A percentile compares a stretch with the other conserved stretches of the same genome.
These are phyloP conservation scores for Carpinus viminea DNA, from an alignment of 306 rosid species.

Conservation along the genomic window DNA sequence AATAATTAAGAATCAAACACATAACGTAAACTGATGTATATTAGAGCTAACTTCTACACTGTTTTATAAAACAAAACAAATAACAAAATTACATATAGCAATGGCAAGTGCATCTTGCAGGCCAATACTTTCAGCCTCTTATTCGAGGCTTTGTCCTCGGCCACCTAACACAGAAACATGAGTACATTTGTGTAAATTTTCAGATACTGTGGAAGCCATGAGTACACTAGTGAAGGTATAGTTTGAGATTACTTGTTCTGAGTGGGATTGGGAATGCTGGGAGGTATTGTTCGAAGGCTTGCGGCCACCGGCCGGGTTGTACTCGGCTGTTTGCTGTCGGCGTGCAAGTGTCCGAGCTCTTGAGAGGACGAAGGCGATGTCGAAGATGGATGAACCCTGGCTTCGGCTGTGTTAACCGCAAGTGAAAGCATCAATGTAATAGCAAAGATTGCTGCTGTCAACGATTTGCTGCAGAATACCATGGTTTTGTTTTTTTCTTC, in stretches of 20 bases:
- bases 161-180: slow-evolving; percentile 20
- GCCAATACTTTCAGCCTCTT: slow-evolving; percentile 37
- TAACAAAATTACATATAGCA: slow-evolving; percentile 22
- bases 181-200: slow-evolving; percentile 19
- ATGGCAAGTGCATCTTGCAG: slow-evolving; percentile 13
- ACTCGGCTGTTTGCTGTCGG: slow-evolving; percentile 19
- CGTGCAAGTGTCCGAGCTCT: slow-evolving; percentile 14
- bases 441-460: slow-evolving; percentile 39
- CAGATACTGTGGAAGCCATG: slow-evolving; percentile 22
- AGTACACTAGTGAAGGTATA: slow-evolving; percentile 4
- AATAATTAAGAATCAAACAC: too few relatives aligned
- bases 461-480: slow-evolving; percentile 50
- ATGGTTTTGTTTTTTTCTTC: slow-evolving; percentile 55
- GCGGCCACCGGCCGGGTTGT: slow-evolving; percentile 39
- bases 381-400: slow-evolving; percentile 48
- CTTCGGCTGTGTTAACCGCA: slow-evolving; percentile 35
- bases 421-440: slow-evolving; percentile 47
- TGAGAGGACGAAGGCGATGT: slow-evolving; percentile 31
- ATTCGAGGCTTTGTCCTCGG: slow-evolving; percentile 54
- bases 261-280: slow-evolving; percentile 78
- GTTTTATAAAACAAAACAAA: slow-evolving; percentile 13
- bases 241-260: slow-evolving; percentile 67
- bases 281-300: slow-evolving; percentile 70
- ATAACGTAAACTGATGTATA: too few relatives aligned
- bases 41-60: slow-evolving; percentile 16